These are phyloP conservation scores for Potentilla sterilis DNA, from an alignment of 306 rosid species.

Conservation along the genomic window DNA sequence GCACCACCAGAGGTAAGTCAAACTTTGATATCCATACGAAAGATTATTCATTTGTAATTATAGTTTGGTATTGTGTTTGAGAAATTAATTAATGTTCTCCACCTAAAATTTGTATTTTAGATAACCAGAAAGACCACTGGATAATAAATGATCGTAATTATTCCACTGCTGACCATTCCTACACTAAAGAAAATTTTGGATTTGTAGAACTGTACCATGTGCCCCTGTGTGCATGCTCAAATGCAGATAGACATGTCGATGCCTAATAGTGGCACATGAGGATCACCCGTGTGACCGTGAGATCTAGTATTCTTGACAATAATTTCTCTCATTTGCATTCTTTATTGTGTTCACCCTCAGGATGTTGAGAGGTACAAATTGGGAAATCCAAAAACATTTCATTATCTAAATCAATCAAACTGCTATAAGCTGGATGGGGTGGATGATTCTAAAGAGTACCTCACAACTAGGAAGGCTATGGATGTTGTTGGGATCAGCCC, in stretches of 20 bases:
- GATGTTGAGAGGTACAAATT: constrained; percentile 67
- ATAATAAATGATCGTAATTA: background rate
- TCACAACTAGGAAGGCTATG: constrained; percentile 86
- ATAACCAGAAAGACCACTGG: background rate
- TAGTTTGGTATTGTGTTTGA: background rate
- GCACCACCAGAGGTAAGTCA: constrained; percentile 75
- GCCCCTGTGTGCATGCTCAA: background rate
- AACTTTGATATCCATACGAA: background rate
- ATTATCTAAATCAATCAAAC: constrained; percentile 85
- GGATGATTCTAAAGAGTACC: constrained; percentile 84
- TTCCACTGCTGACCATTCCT: background rate
- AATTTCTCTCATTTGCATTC: constrained; percentile 14
- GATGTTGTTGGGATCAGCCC: constrained; percentile 80
- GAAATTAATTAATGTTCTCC: background rate
- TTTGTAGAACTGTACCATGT: background rate
- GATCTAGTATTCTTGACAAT: background rate
- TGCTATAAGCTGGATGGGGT: constrained; percentile 61
- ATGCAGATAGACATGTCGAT: background rate
- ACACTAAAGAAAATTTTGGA: background rate
- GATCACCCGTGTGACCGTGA: background rate
- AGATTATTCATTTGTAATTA: constrained; percentile 7
- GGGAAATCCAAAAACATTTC: constrained; percentile 73
- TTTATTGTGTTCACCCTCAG: constrained; percentile 35
- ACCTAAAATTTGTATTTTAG: background rate
- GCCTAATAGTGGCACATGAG: background rate